Evolutionary conservation across 805 yeast species (phyloP).

Genomic region (Clavispora fructus): DNA sequence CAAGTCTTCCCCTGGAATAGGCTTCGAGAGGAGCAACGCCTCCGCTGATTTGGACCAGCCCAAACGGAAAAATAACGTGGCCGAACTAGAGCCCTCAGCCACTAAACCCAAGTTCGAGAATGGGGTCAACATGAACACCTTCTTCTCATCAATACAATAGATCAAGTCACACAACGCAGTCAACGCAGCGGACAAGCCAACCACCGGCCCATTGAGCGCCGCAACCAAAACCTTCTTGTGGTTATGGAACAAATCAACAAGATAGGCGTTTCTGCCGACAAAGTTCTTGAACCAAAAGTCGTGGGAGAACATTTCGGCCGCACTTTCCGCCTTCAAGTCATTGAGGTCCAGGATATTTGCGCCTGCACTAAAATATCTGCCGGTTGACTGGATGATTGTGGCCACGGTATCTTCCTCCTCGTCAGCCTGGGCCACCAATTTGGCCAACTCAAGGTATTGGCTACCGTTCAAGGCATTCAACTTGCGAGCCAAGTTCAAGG

Average conservation of each 20-base stretch:
- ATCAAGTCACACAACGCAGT: constrained; percentile 74
- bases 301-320: constrained; percentile 25
- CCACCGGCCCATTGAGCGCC: constrained; percentile 82
- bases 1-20: constrained; percentile 57
- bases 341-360: constrained; percentile 57
- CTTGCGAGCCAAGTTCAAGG: constrained; percentile 54
- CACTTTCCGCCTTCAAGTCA: constrained; percentile 22
- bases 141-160: constrained; percentile 56
- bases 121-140: constrained; percentile 62
- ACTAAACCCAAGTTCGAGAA: constrained; percentile 80
- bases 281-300: constrained; percentile 51
- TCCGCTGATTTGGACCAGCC: constrained; percentile 72
- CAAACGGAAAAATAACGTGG: constrained; percentile 61
- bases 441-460: constrained; percentile 59
- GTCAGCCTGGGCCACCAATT: constrained; percentile 57
- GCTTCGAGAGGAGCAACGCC: constrained; percentile 64
- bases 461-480: constrained; percentile 64
- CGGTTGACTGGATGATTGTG: constrained; percentile 66
- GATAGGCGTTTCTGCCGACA: constrained; percentile 64
- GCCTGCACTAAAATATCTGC: constrained; percentile 79
- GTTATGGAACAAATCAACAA: constrained; percentile 62
- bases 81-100: constrained; percentile 73
- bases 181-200: constrained; percentile 72
- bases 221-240: constrained; percentile 68
- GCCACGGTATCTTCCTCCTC: constrained; percentile 53